These are phyloP conservation scores for Trichoderma sp. DNA, from an alignment of 2,329 filamentous ascomycete genomes.

Conservation along the genomic window DNA sequence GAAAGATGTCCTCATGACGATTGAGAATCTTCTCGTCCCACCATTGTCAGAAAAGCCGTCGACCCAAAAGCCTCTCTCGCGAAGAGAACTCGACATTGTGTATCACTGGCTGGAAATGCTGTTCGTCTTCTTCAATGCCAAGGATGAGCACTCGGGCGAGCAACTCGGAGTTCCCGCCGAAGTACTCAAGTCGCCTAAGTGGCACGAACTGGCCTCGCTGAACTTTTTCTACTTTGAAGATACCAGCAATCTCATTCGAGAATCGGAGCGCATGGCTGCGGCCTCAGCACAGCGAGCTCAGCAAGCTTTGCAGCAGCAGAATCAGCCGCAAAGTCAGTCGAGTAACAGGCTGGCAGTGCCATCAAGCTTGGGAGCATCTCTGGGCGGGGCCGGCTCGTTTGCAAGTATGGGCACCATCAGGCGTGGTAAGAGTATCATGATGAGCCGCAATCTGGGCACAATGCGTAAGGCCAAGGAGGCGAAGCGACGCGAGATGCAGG, in stretches of 20 bases:
- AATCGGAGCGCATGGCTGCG: conserved; percentile 93
- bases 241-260: conserved; percentile 86
- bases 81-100: conserved; percentile 90
- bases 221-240: conserved; percentile 99
- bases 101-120: conserved; percentile 92
- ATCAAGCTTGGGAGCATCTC: conserved; percentile 42
- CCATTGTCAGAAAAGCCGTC: conserved; percentile 94
- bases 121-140: conserved; percentile 92
- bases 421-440: conserved; percentile 81
- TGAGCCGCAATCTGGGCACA: conserved; percentile 89
- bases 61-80: conserved; percentile 76
- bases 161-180: conserved; percentile 87
- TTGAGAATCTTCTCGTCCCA: conserved; percentile 87
- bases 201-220: conserved; percentile 92
- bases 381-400: conserved; percentile 45
- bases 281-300: conserved; percentile 77
- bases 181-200: conserved; percentile 94
- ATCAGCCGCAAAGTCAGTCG: conserved; percentile 48
- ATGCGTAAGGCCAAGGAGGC: conserved; percentile 97
- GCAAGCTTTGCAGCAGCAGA: conserved; percentile 60
- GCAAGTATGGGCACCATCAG: conserved; percentile 70
- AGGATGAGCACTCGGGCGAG: conserved; percentile 77
- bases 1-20: conserved; percentile 94
- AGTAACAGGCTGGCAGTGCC: conserved; percentile 70
- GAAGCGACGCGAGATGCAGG: conserved; percentile 91